Evolutionary conservation across 805 yeast genomes (phyloP), one percentile per base, ranked within the genome.

Genomic region (Candida ponderosae): DNA sequence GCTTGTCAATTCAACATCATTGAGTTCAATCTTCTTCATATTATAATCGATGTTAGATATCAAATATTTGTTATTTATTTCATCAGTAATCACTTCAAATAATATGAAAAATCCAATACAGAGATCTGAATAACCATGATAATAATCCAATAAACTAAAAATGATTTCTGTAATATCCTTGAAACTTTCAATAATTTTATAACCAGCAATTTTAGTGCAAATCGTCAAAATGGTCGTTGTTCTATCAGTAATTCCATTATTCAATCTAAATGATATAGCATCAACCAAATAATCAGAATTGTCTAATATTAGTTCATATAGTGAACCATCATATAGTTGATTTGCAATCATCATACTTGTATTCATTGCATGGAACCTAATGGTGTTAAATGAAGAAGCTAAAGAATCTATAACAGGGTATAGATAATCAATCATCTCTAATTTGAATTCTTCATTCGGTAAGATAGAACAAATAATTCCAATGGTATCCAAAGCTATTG

Each of bases 231-330:
- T 77, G 0, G 79, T 76, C 4, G 87, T 71, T 9, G 87, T 68
- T 2, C 96, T 90, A 2, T 87, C 73, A 5, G 90, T 70, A 38
- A 79, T 67, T 5, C 88, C 77, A 3, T 82, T 73, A 20, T 86
- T 76, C 37, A 93, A 62, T 43, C 72, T 74, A 21, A 77, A 57
- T 3, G 95, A 81, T n/a, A 88, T 63, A 0, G 87, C 62, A 53
- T 93, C 97, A 14, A 88, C 63, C 16, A 90, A 57, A 51, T 89
- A 89, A 48, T 90, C 96, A 39, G 78, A 69, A 53, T 88, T 90
- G 19, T 75, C 76, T 28, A 68, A 49, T 2, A 93, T 65, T 40
- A 90, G 52, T 3, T 57, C 56, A 26, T 62, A 62, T 3, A 89
- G 57, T 0, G 86, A 75, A 0, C 81, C 81, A 26, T 62, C 48